phyloP scores from a whole-genome alignment of 371 early-diverging fungal species.

The Cokeromyces recurvatus region DNA sequence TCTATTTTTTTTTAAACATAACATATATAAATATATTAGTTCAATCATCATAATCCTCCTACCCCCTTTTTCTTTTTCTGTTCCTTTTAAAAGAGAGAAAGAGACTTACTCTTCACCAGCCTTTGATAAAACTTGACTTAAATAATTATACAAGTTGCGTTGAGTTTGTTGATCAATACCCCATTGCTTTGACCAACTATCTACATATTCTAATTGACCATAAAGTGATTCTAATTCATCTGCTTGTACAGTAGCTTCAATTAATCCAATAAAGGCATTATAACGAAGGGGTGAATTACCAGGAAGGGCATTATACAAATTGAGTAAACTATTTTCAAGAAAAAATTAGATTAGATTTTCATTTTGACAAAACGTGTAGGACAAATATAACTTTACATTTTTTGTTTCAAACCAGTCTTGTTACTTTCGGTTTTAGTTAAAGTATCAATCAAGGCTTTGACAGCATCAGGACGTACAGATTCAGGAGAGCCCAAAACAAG shows the following conservation, averaged over 20 bases:
- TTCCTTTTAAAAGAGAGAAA: no score
- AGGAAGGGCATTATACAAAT: constrained; percentile 76
- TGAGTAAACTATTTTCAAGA: constrained; percentile 60
- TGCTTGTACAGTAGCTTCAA: constrained; percentile 66
- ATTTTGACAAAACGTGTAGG: not conserved
- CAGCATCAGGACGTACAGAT: constrained; percentile 31
- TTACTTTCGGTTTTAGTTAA: constrained; percentile 48
- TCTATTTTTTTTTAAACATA: constrained; percentile 14
- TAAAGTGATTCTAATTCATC: constrained; percentile 70
- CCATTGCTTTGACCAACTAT: constrained; percentile 76
- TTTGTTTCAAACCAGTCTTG: constrained; percentile 55
- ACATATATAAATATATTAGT: no score
- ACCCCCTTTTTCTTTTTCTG: not conserved
- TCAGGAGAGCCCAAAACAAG: constrained; percentile 36
- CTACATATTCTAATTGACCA: constrained; percentile 61
- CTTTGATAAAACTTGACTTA: constrained; percentile 63
- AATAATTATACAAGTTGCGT: constrained; percentile 56
- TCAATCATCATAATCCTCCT: not conserved
- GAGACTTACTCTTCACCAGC: constrained; percentile 59
- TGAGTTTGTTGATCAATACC: constrained; percentile 53
- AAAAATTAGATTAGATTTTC: not conserved
- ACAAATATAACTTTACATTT: constrained; percentile 44
- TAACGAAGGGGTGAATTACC: constrained; percentile 63
- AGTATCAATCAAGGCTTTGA: constrained; percentile 48
- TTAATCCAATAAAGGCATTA: constrained; percentile 69